Evolutionary conservation across 2,329 filamentous ascomycete species (phyloP), one percentile per base, ranked within the genome.

Genomic region (Fusarium clavum): DNA sequence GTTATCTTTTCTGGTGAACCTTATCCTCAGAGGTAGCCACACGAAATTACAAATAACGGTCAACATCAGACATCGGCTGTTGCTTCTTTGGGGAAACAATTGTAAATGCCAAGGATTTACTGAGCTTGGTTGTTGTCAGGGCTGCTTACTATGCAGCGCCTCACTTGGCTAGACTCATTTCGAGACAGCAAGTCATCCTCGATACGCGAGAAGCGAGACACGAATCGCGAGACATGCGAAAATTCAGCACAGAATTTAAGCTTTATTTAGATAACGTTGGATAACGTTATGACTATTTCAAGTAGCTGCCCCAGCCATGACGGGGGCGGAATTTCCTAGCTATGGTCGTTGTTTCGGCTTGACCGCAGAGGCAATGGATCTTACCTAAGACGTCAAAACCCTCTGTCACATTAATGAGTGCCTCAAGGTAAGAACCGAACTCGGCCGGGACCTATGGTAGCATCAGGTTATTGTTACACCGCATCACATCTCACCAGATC

Each of bases 201-300:
- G 45, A 53, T 53, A 40, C 18, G 25, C 38, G 57, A 62, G 22
- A 9, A 20, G 32, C 8, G 20, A 53, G 29, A 4, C n/a, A 41
- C 56, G 56, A 61, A 62, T 61, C 24, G 45, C 38, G 59, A 61
- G 20, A 14, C 57, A 40, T 27, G 22, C 49, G 24, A 52, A 40
- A 34, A 52, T 20, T 6, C 12, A 27, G n/a, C 13, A 10, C 8
- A 11, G 16, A 27, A 10, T 20, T 11, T 27, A 20, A 27, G 13
- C 8, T 40, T 27, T 5, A 20, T 25, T n/a, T 14, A 8, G 24
- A 12, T 27, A 20, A 7, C 18, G 6, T 4, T 12, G 13, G 11
- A 22, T 24, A 18, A 12, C 4, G 6, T 18, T 24, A 13, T 10
- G 14, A 34, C 9, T 38, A n/a, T 3, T 34, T 12, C 10, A 18